phyloP scores from a whole-genome alignment of 768 basidiomycete genomes.

The Lepiota brunneoincarnata region DNA sequence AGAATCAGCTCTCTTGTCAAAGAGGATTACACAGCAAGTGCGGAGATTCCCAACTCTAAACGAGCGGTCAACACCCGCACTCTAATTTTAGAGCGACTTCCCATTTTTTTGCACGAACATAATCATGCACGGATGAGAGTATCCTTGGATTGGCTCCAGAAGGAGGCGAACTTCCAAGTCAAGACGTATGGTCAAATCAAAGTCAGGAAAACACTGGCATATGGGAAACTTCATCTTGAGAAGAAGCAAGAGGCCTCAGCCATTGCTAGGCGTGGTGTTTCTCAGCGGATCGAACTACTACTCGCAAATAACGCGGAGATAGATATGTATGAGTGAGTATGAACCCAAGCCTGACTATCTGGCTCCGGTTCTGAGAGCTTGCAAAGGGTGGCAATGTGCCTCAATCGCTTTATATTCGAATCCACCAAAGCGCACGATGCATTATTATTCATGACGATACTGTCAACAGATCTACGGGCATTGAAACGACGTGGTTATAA shows the following conservation, averaged over 20 bases:
- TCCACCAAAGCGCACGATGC: conserved; percentile 83
- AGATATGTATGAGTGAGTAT: conserved; percentile 90
- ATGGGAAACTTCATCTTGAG: conserved; percentile 45
- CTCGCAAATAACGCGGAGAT: conserved; percentile 71
- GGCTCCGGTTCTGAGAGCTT: background rate
- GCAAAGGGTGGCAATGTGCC: conserved; percentile 74
- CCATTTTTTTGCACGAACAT: conserved; percentile 91
- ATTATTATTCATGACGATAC: conserved; percentile 87
- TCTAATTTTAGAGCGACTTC: conserved; percentile 79
- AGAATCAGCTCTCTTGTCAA: conserved; percentile 70
- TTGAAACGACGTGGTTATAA: conserved; percentile 85
- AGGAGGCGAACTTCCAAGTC: conserved; percentile 65
- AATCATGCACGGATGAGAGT: conserved; percentile 61
- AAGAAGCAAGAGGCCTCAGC: conserved; percentile 73
- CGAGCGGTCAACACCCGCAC: conserved; percentile 49
- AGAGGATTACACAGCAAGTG: conserved; percentile 68
- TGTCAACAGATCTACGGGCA: conserved; percentile 85
- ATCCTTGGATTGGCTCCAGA: conserved; percentile 64
- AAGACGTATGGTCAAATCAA: conserved; percentile 62
- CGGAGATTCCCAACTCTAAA: conserved; percentile 47
- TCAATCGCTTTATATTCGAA: conserved; percentile 79
- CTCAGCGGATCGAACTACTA: conserved; percentile 70
- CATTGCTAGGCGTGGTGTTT: conserved; percentile 48
- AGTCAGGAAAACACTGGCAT: conserved; percentile 58
- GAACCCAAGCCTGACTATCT: background rate